Evolutionary conservation across 257 asterid species (phyloP).

Genomic region (Nicotiana otophora): DNA sequence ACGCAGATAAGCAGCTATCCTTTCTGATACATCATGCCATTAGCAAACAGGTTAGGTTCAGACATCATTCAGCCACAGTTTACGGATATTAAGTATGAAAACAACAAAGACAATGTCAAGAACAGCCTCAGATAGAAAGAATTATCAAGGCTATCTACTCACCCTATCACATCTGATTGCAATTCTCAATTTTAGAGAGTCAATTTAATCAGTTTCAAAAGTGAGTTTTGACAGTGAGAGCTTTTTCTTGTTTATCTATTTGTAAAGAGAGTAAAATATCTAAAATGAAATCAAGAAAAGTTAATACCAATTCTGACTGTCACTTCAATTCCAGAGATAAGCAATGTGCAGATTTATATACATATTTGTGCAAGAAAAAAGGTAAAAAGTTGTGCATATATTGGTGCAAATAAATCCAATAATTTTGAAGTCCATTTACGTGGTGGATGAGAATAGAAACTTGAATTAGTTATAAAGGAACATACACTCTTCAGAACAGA

Average conservation of each 20-base stretch:
- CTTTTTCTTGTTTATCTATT: not conserved
- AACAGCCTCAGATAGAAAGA: not conserved
- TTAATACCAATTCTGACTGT: not conserved
- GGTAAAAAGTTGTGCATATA: not conserved
- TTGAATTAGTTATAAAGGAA: not conserved
- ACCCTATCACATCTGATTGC: not conserved
- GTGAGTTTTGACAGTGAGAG: not conserved
- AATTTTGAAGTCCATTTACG: not conserved
- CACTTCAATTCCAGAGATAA: not conserved
- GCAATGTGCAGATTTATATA: not conserved
- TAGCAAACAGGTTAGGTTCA: not conserved
- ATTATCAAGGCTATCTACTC: not conserved
- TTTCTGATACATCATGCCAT: not conserved
- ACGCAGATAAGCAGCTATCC: not conserved
- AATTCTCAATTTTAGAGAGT: not conserved
- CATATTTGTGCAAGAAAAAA: not conserved
- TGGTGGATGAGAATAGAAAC: not conserved
- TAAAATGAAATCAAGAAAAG: not conserved
- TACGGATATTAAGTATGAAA: not conserved
- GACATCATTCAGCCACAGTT: not conserved
- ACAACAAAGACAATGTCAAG: not conserved
- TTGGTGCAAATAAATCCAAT: not conserved
- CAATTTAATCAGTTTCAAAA: not conserved
- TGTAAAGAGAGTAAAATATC: not conserved
- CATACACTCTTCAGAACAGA: conserved; percentile 86